These are phyloP conservation scores for Beauveria australis DNA, from an alignment of 2,329 filamentous ascomycete genomes.

Conservation along the genomic window DNA sequence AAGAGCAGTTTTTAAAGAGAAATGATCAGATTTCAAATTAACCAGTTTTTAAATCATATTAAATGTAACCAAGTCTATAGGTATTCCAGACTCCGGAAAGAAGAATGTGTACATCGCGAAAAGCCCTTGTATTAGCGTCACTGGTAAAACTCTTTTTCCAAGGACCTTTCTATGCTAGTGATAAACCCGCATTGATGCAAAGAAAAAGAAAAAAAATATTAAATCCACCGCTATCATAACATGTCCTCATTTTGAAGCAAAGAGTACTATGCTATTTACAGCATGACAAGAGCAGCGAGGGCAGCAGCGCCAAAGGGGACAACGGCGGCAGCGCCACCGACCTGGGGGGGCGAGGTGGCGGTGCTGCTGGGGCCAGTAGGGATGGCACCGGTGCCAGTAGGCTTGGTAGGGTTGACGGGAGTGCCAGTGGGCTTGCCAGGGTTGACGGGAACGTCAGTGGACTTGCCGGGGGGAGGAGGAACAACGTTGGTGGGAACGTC, in stretches of 20 bases:
- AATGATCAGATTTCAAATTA: background rate
- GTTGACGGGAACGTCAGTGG: too few relatives aligned
- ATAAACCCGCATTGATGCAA: background rate
- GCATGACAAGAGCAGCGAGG: slow-evolving; percentile 8
- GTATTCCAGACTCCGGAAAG: slow-evolving; percentile 9
- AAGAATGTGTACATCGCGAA: slow-evolving; percentile 8
- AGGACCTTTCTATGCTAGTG: slow-evolving; percentile 8
- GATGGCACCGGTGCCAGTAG: slow-evolving; percentile 62
- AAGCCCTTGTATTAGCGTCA: slow-evolving; percentile 5
- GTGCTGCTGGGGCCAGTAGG: slow-evolving; percentile 44
- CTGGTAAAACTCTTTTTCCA: background rate
- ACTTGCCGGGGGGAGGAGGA: too few relatives aligned
- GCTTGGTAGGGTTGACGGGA: slow-evolving; percentile 49
- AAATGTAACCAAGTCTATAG: slow-evolving; percentile 10
- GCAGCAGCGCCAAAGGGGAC: slow-evolving; percentile 9
- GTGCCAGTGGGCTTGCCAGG: too few relatives aligned
- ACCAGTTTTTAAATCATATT: background rate
- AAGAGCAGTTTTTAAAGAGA: background rate
- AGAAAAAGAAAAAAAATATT: background rate
- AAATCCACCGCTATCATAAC: slow-evolving; percentile 10
- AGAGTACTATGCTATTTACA: slow-evolving; percentile 12
- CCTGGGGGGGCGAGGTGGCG: slow-evolving; percentile 50
- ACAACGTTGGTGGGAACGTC: background rate
- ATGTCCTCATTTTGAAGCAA: slow-evolving; percentile 10
- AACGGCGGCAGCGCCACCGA: slow-evolving; percentile 1